phyloP scores from a whole-genome alignment of 1,139 yeast species.

The Geotrichum armillariae region DNA sequence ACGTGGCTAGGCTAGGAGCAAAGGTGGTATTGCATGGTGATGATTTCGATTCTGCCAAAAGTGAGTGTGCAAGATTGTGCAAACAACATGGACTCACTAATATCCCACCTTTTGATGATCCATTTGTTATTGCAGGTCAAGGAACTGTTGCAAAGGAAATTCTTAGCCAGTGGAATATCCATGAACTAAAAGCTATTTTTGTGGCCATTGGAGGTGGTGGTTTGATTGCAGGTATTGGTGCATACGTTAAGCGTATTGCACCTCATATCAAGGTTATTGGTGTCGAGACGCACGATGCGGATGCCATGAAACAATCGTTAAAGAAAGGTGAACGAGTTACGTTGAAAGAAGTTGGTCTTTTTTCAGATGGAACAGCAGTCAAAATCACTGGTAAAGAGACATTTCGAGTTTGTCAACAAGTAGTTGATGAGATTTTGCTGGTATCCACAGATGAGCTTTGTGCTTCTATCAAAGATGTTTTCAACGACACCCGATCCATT shows the following conservation, averaged over 20 bases:
- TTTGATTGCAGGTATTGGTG: constrained; percentile 83
- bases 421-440: constrained; percentile 83
- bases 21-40: constrained; percentile 92
- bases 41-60: constrained; percentile 90
- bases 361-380: constrained; percentile 99
- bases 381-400: constrained; percentile 87
- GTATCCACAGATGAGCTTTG: constrained; percentile 94
- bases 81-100: constrained; percentile 73
- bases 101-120: constrained; percentile 97
- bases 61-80: constrained; percentile 75
- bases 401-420: constrained; percentile 73
- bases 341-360: constrained; percentile 80
- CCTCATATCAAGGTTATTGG: constrained; percentile 96
- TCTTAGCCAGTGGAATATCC: constrained; percentile 77
- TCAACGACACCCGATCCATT: constrained; percentile 91
- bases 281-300: constrained; percentile 94
- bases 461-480: constrained; percentile 96
- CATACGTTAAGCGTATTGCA: constrained; percentile 91
- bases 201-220: constrained; percentile 99
- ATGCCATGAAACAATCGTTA: constrained; percentile 80
- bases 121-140: constrained; percentile 98
- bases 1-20: constrained; percentile 89
- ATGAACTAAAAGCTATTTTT: constrained; percentile 81
- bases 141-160: constrained; percentile 96
- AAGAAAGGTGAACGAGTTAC: constrained; percentile 53